Evolutionary conservation across 192 early-diverging fungal genomes (phyloP).

Genomic region (Backusella australiensis): DNA sequence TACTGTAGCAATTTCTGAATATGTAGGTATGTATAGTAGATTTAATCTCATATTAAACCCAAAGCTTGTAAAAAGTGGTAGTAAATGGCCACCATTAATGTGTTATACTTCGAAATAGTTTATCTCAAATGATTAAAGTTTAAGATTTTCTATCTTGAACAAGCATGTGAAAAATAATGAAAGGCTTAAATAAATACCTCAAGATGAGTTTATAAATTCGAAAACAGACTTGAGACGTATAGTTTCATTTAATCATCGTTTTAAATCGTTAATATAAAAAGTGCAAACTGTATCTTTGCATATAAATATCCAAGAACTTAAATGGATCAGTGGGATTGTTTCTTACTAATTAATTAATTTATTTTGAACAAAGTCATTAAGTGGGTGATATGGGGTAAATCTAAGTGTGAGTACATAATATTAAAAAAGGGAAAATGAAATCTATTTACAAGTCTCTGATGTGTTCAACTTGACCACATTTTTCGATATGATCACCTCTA

Average conservation of each 20-base stretch:
- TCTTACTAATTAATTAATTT: not conserved
- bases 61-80: not conserved
- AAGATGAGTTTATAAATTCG: not conserved
- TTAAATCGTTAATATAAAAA: too few species aligned
- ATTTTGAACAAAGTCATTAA: not conserved
- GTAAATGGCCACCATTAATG: not conserved
- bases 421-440: not conserved
- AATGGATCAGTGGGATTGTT: not conserved
- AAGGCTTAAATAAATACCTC: not conserved
- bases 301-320: too few species aligned
- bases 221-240: not conserved
- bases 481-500: constrained; percentile 51
- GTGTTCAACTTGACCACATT: constrained; percentile 49
- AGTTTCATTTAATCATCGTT: too few species aligned
- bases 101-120: not conserved
- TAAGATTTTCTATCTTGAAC: not conserved
- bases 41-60: too few species aligned
- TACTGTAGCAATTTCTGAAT: too few species aligned
- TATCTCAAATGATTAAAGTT: not conserved
- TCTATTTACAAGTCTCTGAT: constrained; percentile 31
- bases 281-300: too few species aligned
- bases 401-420: not conserved
- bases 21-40: too few species aligned
- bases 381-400: not conserved
- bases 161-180: not conserved